Base-by-base conservation (phyloP, 331 rosid species). In the Arachis monticola region DNA sequence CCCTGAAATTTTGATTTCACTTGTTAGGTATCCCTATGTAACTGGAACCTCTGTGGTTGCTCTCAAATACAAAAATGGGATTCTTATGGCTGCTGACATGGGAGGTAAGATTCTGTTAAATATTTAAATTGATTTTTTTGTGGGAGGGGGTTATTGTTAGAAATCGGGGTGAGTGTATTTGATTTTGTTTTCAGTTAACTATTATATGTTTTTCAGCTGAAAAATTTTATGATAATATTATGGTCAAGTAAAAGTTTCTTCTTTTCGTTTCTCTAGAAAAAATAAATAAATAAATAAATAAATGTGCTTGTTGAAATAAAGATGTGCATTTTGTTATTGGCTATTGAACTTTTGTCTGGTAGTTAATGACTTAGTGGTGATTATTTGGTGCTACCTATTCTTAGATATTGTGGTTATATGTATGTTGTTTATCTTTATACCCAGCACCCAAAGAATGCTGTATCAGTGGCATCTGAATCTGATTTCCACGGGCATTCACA, bases 1-100 rank as follows among this genome's bases (percentile, higher is more conserved):
- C 83, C 85, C 77, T 64, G 65, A 27, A 44, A 5, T 3, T 17
- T 40, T 45, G 6, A 14, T 65, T 74, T 44, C 61, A 38, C 52
- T 51, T 14, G 46, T 9, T 60, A 92, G 93, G 84, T 83, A 88
- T 76, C 97, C 97, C 1, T 92, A 88, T 77, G 97, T 92, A 6
- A 92, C 93, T 52, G 91, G 97, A 41, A 79, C 93, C 9, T 92
- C 96, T 35, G 93, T 92, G 0, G 89, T 92, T 45, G 92, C 92
- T 56, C 60, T 90, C 71, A 92, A 92, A 80, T 92, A 86, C 88
- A 92, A 87, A 77, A 92, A 92, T 87, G 93, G 92, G 55, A 84
- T 92, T 77, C 84, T 92, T 22, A 88, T 92, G 97, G 91, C 85
- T 60, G 77, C 96, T 61, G 92, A 92, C 78, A 88, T 88, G 92